Evolutionary conservation across 768 basidiomycete species (phyloP).

Genomic region (Phanerochaete carnosa): DNA sequence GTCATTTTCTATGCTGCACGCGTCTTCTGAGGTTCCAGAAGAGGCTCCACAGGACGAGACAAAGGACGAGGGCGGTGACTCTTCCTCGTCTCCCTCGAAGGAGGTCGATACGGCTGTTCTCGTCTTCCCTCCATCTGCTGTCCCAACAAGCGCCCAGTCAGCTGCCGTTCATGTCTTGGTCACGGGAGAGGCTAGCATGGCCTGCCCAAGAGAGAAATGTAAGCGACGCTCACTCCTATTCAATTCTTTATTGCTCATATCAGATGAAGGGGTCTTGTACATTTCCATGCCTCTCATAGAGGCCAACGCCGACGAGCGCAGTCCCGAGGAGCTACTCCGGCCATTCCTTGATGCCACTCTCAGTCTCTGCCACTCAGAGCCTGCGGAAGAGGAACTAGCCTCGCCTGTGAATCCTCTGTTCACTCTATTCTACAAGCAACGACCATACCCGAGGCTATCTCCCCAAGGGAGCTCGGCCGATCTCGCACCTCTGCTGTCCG

Average conservation of each 20-base stretch:
- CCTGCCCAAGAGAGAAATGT: constrained; percentile 75
- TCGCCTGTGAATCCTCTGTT: constrained; percentile 40
- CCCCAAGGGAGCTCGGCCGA: not conserved
- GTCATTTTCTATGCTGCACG: constrained; percentile 23
- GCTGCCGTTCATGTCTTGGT: constrained; percentile 56
- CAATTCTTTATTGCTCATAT: not conserved
- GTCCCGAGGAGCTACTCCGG: constrained; percentile 40
- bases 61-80: not conserved
- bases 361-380: constrained; percentile 14
- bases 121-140: constrained; percentile 69
- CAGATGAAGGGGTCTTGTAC: constrained; percentile 53
- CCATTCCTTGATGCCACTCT: constrained; percentile 59
- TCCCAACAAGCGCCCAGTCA: constrained; percentile 43
- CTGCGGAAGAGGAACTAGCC: constrained; percentile 1
- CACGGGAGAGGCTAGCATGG: constrained; percentile 71
- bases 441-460: constrained; percentile 16
- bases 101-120: constrained; percentile 62
- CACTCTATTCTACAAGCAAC: constrained; percentile 54
- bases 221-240: constrained; percentile 22
- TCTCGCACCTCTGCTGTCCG: constrained; percentile 25
- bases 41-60: constrained; percentile 17
- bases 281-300: constrained; percentile 45
- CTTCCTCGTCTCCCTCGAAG: constrained; percentile 13
- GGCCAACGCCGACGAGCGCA: constrained; percentile 14
- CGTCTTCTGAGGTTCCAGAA: constrained; percentile 26